Evolutionary conservation across 768 basidiomycete genomes (phyloP).

Genomic region (Pisolithus orientalis): DNA sequence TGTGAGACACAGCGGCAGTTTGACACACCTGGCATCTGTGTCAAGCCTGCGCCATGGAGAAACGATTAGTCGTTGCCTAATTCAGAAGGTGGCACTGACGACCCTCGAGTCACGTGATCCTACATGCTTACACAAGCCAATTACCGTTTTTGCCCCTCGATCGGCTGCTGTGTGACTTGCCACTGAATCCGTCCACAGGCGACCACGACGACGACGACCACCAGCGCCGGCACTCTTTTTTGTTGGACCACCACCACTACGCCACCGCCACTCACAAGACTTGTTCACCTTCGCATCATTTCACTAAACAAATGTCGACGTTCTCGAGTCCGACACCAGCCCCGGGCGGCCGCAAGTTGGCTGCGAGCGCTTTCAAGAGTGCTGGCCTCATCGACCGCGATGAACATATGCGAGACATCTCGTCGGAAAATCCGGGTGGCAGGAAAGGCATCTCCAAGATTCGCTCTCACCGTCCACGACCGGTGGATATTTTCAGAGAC

Average conservation of each 20-base stretch:
- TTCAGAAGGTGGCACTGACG: no score
- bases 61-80: background rate
- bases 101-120: background rate
- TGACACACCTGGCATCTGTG: no score
- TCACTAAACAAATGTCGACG: conserved; percentile 26
- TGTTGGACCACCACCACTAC: background rate
- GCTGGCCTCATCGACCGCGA: conserved; percentile 78
- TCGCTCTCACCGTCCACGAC: conserved; percentile 53
- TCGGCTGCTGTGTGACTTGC: background rate
- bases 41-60: background rate
- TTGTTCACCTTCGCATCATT: background rate
- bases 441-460: conserved; percentile 63
- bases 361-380: conserved; percentile 54
- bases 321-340: conserved; percentile 58
- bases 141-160: background rate
- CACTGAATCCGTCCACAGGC: background rate
- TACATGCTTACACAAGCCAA: background rate
- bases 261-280: background rate
- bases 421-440: conserved; percentile 60
- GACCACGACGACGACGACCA: background rate
- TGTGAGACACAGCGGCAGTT: no score
- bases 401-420: conserved; percentile 64
- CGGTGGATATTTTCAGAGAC: conserved; percentile 53
- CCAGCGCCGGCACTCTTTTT: background rate
- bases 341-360: conserved; percentile 52